A percentile compares a stretch with the other conserved stretches of the same genome.
phyloP scores from a whole-genome alignment of 1,284 basidiomycete species.

The Coniferiporia weirii region DNA sequence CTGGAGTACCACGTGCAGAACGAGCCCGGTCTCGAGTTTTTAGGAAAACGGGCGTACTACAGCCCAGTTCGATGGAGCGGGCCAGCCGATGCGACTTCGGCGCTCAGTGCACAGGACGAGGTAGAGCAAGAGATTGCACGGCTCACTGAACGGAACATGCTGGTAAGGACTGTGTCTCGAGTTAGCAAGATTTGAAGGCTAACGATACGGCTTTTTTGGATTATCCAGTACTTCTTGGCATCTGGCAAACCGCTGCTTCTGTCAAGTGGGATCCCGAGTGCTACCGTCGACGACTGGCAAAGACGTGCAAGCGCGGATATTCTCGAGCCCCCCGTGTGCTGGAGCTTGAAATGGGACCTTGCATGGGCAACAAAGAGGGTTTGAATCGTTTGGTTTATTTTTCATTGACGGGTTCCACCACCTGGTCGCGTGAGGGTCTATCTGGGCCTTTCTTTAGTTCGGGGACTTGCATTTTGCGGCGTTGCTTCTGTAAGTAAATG shows the following conservation, averaged over 20 bases:
- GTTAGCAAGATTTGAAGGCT: neutral
- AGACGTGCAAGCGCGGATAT: slow-evolving; percentile 7
- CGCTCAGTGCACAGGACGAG: neutral
- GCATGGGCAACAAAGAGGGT: slow-evolving; percentile 12
- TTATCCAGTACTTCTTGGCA: slow-evolving; percentile 5
- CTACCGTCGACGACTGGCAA: slow-evolving; percentile 10
- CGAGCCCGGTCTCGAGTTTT: slow-evolving; percentile 1
- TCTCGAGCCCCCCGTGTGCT: neutral
- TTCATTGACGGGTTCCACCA: neutral
- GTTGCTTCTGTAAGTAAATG: too few relatives aligned
- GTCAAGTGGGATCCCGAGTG: slow-evolving; percentile 2
- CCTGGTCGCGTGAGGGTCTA: too few relatives aligned
- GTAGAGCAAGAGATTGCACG: slow-evolving; percentile 2
- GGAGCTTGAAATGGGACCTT: slow-evolving; percentile 6
- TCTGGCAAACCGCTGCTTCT: slow-evolving; percentile 9
- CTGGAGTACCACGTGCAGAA: neutral
- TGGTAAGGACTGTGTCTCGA: neutral
- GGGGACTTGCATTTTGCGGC: too few relatives aligned
- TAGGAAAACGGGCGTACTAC: slow-evolving; percentile 5
- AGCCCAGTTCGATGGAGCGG: slow-evolving; percentile 1
- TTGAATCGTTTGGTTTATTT: neutral
- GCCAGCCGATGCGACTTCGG: neutral
- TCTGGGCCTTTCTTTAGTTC: too few relatives aligned
- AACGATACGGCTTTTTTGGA: neutral
- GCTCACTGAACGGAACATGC: slow-evolving; percentile 7